phyloP scores from a whole-genome alignment of 2,329 filamentous ascomycete species.

The Stemphylium beticola region DNA sequence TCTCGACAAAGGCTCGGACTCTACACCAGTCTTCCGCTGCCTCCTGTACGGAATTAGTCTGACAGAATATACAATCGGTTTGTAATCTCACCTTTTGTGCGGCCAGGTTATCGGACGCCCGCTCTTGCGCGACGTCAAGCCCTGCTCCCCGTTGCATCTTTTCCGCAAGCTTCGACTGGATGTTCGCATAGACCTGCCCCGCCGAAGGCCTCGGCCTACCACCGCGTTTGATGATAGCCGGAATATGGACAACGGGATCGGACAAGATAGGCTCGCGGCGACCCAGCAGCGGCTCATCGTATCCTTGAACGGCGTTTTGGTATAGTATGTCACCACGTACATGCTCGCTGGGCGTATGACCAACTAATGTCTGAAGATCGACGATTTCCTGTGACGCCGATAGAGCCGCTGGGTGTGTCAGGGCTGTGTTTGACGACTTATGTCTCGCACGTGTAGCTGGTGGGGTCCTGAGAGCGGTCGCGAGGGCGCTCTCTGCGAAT shows the following conservation, averaged over 20 bases:
- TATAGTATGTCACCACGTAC: neutral
- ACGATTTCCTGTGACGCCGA: neutral
- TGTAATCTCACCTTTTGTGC: conserved; percentile 1
- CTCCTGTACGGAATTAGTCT: neutral
- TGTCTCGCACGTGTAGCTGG: conserved; percentile 5
- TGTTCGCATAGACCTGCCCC: conserved; percentile 3
- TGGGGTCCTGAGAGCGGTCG: conserved; percentile 1
- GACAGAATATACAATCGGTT: neutral
- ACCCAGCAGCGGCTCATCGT: conserved; percentile 22
- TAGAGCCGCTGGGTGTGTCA: neutral
- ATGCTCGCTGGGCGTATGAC: neutral
- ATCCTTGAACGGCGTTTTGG: conserved; percentile 9
- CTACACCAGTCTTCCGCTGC: neutral
- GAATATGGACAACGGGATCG: conserved; percentile 16
- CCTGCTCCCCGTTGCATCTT: neutral
- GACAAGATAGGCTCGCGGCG: conserved; percentile 14
- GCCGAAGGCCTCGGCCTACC: conserved; percentile 5
- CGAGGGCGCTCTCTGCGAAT: conserved; percentile 13
- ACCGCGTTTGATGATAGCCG: conserved; percentile 10
- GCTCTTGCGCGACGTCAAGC: neutral
- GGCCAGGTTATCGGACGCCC: neutral
- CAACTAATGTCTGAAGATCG: neutral
- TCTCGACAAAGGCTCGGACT: conserved; percentile 12
- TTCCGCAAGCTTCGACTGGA: neutral
- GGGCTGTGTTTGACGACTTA: neutral